Conservation (phyloP, 176 grass and related monocot species). For the Bonia amplexicaulis region DNA sequence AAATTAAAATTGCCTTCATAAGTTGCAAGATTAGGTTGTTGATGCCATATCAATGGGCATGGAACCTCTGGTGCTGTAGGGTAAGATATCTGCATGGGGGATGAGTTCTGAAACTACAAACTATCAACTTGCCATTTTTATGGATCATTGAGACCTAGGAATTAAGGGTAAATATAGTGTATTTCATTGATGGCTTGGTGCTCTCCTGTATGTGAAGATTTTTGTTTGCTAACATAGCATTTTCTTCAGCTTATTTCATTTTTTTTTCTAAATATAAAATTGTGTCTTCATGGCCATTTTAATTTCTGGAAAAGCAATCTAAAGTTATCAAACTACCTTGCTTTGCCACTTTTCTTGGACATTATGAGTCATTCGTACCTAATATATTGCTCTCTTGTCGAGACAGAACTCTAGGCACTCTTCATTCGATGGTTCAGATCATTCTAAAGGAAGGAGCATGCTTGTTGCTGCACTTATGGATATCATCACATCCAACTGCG, state of each 20-base stretch:
- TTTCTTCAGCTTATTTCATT: constrained; percentile 12
- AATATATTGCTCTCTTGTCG: constrained; percentile 22
- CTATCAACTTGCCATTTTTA: background rate
- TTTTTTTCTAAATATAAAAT: background rate
- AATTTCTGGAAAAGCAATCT: background rate
- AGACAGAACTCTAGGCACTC: constrained; percentile 67
- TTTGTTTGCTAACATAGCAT: background rate
- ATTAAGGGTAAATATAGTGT: background rate
- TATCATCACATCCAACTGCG: constrained; percentile 86
- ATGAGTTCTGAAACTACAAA: background rate
- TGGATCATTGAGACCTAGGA: background rate
- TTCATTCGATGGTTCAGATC: constrained; percentile 59
- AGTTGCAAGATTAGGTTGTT: background rate
- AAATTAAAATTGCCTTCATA: background rate
- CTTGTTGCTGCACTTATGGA: constrained; percentile 98
- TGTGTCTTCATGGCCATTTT: constrained; percentile 14
- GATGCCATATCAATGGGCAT: background rate
- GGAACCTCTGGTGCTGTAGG: background rate
- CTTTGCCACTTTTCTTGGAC: background rate
- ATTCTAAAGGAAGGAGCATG: constrained; percentile 92
- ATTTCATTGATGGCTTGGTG: background rate
- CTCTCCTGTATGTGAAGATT: background rate
- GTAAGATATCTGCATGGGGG: background rate
- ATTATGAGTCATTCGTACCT: background rate
- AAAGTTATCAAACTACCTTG: background rate